Percentiles rank a stretch among this genome's conserved stretches.
phyloP scores from a whole-genome alignment of 2,329 filamentous ascomycete species.

The Cladosporium austrohemisphaericum region DNA sequence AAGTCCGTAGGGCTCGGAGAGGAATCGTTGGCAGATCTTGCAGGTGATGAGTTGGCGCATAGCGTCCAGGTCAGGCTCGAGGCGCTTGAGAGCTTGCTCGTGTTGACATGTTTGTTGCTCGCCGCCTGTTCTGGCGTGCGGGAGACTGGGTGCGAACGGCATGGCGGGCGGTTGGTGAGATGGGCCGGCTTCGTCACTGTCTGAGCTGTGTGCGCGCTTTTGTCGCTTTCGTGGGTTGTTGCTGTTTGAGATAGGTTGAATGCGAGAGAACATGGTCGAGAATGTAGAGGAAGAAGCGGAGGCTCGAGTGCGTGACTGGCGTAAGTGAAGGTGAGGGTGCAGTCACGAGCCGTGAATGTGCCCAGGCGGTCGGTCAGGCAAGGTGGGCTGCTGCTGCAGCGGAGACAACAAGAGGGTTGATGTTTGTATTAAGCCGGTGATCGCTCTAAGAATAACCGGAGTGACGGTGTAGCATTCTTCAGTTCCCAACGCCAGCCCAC shows the following conservation, averaged over 20 bases:
- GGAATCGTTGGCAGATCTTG: conserved; percentile 63
- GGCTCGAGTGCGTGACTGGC: too few relatives aligned
- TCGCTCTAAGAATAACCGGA: neutral
- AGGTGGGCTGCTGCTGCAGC: conserved; percentile 9
- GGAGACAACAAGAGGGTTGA: neutral
- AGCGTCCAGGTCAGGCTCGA: conserved; percentile 53
- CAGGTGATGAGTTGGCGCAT: conserved; percentile 61
- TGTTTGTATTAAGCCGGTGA: neutral
- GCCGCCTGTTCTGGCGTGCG: neutral
- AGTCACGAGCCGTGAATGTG: conserved; percentile 10
- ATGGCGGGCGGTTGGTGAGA: neutral
- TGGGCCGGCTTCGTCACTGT: neutral
- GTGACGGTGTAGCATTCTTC: neutral
- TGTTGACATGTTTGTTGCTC: conserved; percentile 2
- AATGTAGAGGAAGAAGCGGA: neutral
- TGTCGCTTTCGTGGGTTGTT: conserved; percentile 11
- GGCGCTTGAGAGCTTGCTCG: conserved; percentile 5
- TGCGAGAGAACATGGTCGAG: conserved; percentile 14
- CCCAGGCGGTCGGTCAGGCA: conserved; percentile 1
- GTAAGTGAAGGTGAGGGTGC: neutral
- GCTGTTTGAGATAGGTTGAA: neutral
- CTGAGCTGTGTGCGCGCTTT: conserved; percentile 11
- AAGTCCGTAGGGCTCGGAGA: conserved; percentile 67
- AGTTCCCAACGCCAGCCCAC: neutral
- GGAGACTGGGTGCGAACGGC: neutral